phyloP scores from a whole-genome alignment of 352 stramenopile species.

The Globisporangium emineosum region DNA sequence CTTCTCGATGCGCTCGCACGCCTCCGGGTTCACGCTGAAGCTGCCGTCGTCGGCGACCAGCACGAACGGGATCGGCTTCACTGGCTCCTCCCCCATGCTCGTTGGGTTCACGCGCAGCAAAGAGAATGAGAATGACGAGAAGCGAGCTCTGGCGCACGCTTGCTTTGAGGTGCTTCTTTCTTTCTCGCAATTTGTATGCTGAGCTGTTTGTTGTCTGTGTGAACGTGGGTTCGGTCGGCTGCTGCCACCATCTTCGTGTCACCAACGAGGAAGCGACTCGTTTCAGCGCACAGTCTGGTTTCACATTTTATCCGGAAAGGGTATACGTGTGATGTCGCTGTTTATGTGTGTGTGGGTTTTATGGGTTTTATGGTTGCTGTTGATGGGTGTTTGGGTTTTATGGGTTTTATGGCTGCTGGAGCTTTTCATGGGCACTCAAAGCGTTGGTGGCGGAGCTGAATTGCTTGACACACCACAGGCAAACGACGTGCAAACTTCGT shows the following conservation, averaged over 20 bases:
- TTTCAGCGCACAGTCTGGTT: background rate
- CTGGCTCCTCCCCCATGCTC: slow-evolving; percentile 31
- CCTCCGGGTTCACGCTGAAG: slow-evolving; percentile 80
- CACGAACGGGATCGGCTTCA: slow-evolving; percentile 76
- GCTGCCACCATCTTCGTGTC: slow-evolving; percentile 3
- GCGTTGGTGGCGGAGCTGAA: slow-evolving; percentile 6
- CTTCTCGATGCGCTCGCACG: slow-evolving; percentile 55
- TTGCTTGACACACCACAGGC: background rate
- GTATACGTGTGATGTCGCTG: too few relatives aligned
- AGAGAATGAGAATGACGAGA: background rate
- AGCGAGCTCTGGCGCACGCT: background rate
- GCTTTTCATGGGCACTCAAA: background rate
- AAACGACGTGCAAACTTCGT: background rate
- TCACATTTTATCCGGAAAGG: too few relatives aligned
- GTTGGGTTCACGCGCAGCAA: background rate
- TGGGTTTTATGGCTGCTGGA: background rate
- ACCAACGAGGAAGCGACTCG: background rate
- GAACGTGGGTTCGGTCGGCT: slow-evolving; percentile 12
- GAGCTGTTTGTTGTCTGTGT: background rate
- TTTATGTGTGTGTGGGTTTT: too few relatives aligned
- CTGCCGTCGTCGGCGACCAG: slow-evolving; percentile 71
- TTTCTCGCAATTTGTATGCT: slow-evolving; percentile 2
- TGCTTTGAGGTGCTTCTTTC: background rate
- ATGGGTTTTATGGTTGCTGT: too few relatives aligned
- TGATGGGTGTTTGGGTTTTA: too few relatives aligned